Conservation (phyloP, 129 eudicot species). For the Flaveria ramosissima region DNA sequence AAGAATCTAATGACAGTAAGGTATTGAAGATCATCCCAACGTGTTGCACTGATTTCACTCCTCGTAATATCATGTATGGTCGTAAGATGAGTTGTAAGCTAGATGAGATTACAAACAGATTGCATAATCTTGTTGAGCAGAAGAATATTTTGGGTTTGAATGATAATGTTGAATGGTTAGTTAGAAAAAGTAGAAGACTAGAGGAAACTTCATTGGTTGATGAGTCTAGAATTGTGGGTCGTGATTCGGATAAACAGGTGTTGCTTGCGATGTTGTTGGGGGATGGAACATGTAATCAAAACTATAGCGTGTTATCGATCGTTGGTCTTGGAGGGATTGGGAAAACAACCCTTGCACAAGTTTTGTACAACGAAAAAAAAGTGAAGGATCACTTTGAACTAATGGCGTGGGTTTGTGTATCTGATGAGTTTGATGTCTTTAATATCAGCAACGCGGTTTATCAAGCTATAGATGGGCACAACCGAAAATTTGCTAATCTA, state of each 20-base stretch:
- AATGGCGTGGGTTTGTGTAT: constrained; percentile 47
- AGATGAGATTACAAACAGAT: constrained; percentile 21
- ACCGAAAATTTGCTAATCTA: constrained; percentile 16
- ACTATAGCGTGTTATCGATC: constrained; percentile 24
- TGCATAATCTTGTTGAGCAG: constrained; percentile 25
- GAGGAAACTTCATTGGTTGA: constrained; percentile 4
- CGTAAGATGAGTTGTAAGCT: constrained; percentile 27
- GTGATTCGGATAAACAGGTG: constrained; percentile 27
- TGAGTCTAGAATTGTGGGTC: constrained; percentile 33
- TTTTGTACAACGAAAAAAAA: constrained; percentile 33
- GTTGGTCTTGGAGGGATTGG: constrained; percentile 53
- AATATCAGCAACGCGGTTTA: constrained; percentile 27
- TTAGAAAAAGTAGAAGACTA: background rate
- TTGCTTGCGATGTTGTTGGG: background rate
- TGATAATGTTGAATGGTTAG: background rate
- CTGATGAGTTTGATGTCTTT: constrained; percentile 34
- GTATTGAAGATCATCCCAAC: constrained; percentile 26
- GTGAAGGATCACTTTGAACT: constrained; percentile 35
- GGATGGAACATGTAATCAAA: background rate
- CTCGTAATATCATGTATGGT: constrained; percentile 21
- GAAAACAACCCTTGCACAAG: constrained; percentile 47
- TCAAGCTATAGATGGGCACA: constrained; percentile 16
- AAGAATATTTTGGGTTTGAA: constrained; percentile 34
- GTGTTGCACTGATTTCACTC: background rate
- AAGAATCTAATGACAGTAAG: background rate